A percentile compares a stretch with the other conserved stretches of the same genome.
Conservation (phyloP, 2,329 filamentous ascomycete species). For the Phialophora verrucosa region DNA sequence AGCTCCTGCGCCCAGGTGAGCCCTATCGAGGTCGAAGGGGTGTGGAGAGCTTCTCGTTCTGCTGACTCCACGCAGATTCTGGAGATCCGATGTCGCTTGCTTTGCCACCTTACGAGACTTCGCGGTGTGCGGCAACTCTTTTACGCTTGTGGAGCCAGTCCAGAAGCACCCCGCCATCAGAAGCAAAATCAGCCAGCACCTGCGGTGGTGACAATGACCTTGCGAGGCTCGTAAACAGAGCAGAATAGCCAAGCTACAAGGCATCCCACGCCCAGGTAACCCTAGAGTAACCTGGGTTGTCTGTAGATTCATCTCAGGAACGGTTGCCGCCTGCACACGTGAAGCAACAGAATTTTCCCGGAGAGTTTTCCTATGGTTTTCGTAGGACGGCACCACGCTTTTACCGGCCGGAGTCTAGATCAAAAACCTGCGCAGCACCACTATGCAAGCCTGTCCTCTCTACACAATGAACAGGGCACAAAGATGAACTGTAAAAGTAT, state of each 20-base stretch:
- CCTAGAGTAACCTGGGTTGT: background rate
- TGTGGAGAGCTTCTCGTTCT: background rate
- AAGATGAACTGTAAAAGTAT: background rate
- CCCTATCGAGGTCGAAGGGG: background rate
- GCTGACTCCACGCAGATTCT: background rate
- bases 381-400: too few species aligned
- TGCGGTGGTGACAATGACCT: background rate
- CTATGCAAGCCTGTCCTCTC: background rate
- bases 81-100: constrained; percentile 31
- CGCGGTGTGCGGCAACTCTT: background rate
- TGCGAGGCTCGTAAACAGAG: background rate
- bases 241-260: background rate
- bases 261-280: constrained; percentile 4
- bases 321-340: background rate
- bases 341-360: constrained; percentile 2
- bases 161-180: constrained; percentile 2
- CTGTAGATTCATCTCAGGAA: background rate
- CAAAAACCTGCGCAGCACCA: background rate
- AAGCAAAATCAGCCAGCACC: constrained; percentile 8
- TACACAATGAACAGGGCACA: background rate
- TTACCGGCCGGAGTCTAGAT: background rate
- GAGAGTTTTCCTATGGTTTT: background rate
- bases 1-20: background rate
- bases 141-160: background rate
- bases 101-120: background rate